Conservation (phyloP, 2,329 filamentous ascomycete genomes). For the Kalmusia sp. region DNA sequence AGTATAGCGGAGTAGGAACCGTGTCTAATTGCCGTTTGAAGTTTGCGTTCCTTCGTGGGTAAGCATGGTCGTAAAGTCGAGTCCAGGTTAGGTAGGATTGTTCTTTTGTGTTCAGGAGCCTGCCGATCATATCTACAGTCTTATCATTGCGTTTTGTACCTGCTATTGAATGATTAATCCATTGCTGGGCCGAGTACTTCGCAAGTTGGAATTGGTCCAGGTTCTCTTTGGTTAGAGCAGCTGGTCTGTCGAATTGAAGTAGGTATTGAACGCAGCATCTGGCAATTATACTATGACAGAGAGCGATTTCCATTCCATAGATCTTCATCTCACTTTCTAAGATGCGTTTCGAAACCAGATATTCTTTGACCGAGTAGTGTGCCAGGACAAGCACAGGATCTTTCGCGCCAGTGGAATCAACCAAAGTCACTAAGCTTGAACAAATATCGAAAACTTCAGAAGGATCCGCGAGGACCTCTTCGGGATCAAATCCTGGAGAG, state of each 20-base stretch:
- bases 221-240: background rate
- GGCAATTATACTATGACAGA: conserved; percentile 19
- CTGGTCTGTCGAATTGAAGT: conserved; percentile 15
- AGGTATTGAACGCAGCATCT: conserved; percentile 25
- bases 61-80: conserved; percentile 12
- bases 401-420: conserved; percentile 20
- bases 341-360: conserved; percentile 24
- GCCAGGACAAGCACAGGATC: conserved; percentile 16
- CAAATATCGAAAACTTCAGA: conserved; percentile 29
- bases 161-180: conserved; percentile 17
- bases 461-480: conserved; percentile 35
- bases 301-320: conserved; percentile 17
- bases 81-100: conserved; percentile 15
- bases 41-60: conserved; percentile 1
- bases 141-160: conserved; percentile 10
- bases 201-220: conserved; percentile 17
- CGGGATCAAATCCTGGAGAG: conserved; percentile 29
- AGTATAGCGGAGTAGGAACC: conserved; percentile 19
- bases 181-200: conserved; percentile 22
- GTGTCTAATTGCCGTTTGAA: background rate
- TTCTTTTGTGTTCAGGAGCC: background rate
- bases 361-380: conserved; percentile 40
- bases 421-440: conserved; percentile 31
- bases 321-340: conserved; percentile 8
- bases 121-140: background rate